Base-by-base conservation (phyloP, 495 filamentous ascomycete species). In the Lasiosphaeria ovina region DNA sequence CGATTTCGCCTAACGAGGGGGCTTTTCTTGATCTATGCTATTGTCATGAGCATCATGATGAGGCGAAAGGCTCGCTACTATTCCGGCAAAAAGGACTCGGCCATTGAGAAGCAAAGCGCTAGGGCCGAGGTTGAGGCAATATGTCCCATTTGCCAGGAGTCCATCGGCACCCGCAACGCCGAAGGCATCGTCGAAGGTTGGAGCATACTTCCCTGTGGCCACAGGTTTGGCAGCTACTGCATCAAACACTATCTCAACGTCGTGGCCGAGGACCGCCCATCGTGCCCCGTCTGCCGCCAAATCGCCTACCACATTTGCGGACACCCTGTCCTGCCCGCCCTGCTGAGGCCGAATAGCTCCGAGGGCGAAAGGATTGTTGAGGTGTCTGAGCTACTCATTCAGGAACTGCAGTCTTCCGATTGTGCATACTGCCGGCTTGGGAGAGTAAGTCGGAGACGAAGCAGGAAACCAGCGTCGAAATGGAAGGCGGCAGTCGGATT, bases 141-240 rank as follows among this genome's bases (percentile, higher is more conserved):
- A 38, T 80, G 77, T 45, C 71, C 74, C 51, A 80, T 80, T 54
- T 80, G 77, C 66, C 71, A 75, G 54, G 76, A 80, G 49, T 64
- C 67, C 8, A 66, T 79, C 54, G 75, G 75, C 42, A 16, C 59
- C 16, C 54, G 54, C 11, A 74, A 65, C 40, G 66, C 71, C 4
- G 76, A 77, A 52, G 75, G 75, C 58, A 64, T 73, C 54, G 44
- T 66, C 17, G 77, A 80, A 63, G 51, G 63, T 11, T 79, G 77
- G 77, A 74, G 73, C 44, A 50, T 62, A n/a, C 63, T 80, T 11
- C 72, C 77, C 32, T 80, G 77, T 62, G 74, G 75, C 5, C 77
- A 80, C 57, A 60, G 65, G 38, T 80, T 80, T 60, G 77, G 77
- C 47, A 71, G 71, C 49, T 61, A 72, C 47, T 80, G 77, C 72